Evolutionary conservation across 352 stramenopile genomes (phyloP).

Genomic region (Globisporangium yorkense): DNA sequence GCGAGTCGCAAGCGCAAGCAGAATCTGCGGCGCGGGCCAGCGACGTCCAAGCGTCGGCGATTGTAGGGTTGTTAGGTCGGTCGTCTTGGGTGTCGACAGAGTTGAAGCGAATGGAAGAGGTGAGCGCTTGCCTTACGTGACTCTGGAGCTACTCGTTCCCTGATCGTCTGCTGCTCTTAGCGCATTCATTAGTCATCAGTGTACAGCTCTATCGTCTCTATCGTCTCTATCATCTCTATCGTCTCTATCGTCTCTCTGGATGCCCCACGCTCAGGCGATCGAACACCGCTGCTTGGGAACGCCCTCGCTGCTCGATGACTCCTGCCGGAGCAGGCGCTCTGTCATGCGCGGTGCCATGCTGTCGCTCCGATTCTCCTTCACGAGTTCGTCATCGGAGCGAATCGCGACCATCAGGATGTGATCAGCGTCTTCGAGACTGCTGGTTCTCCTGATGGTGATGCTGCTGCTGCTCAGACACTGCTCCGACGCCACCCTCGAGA

Average conservation of each 20-base stretch:
- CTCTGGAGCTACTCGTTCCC: too few species aligned
- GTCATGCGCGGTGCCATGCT: not conserved
- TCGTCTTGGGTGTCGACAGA: too few species aligned
- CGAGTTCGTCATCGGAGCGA: not conserved
- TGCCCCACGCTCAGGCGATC: not conserved
- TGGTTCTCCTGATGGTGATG: not conserved
- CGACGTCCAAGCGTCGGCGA: slow-evolving; percentile 25
- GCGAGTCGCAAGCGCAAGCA: slow-evolving; percentile 26
- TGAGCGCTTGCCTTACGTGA: too few species aligned
- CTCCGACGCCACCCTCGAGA: slow-evolving; percentile 28
- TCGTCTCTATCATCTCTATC: too few species aligned
- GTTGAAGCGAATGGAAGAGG: too few species aligned
- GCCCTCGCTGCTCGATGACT: not conserved
- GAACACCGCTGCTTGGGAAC: slow-evolving; percentile 1
- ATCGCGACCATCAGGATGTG: not conserved
- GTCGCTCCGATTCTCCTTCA: not conserved
- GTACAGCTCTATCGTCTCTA: too few species aligned
- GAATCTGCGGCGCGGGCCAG: slow-evolving; percentile 1
- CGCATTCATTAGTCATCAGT: too few species aligned
- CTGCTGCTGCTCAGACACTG: slow-evolving; percentile 45
- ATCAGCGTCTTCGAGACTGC: not conserved
- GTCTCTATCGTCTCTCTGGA: not conserved
- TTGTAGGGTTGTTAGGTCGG: not conserved
- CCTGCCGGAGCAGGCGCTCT: not conserved
- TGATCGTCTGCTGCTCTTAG: too few species aligned